Evolutionary conservation across 306 rosid genomes (phyloP).

Genomic region (Cucurbita maxima): DNA sequence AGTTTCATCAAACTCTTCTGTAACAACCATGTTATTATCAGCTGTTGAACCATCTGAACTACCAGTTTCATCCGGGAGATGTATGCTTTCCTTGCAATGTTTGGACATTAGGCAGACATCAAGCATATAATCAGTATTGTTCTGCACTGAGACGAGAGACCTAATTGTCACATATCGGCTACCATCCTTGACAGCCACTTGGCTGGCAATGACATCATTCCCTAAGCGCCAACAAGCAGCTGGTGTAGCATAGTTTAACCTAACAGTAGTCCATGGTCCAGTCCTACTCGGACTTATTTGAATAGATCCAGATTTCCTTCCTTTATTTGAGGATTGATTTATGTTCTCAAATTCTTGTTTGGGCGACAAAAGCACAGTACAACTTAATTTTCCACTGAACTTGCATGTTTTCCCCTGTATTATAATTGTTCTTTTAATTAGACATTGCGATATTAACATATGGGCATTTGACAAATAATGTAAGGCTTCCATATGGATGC

Average conservation of each 20-base stretch:
- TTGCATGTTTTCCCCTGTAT: constrained; percentile 24
- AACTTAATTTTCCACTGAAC: constrained; percentile 36
- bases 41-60: constrained; percentile 23
- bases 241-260: constrained; percentile 85
- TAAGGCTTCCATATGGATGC: not conserved
- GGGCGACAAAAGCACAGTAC: constrained; percentile 48
- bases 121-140: constrained; percentile 56
- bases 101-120: constrained; percentile 54
- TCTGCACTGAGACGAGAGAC: constrained; percentile 74
- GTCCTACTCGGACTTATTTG: constrained; percentile 89
- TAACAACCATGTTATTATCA: constrained; percentile 24
- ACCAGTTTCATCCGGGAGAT: constrained; percentile 16
- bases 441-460: not conserved
- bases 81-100: constrained; percentile 14
- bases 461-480: not conserved
- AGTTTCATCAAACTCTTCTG: constrained; percentile 56
- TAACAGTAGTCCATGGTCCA: constrained; percentile 97
- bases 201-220: constrained; percentile 85
- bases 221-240: constrained; percentile 99
- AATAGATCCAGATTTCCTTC: constrained; percentile 61
- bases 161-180: constrained; percentile 76
- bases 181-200: constrained; percentile 75
- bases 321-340: constrained; percentile 17
- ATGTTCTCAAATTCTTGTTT: constrained; percentile 32
- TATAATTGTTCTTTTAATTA: constrained; percentile 6